A percentile compares a stretch with the other conserved stretches of the same genome.
phyloP scores from a whole-genome alignment of 495 filamentous ascomycete genomes.

The Penicillium antarcticum region DNA sequence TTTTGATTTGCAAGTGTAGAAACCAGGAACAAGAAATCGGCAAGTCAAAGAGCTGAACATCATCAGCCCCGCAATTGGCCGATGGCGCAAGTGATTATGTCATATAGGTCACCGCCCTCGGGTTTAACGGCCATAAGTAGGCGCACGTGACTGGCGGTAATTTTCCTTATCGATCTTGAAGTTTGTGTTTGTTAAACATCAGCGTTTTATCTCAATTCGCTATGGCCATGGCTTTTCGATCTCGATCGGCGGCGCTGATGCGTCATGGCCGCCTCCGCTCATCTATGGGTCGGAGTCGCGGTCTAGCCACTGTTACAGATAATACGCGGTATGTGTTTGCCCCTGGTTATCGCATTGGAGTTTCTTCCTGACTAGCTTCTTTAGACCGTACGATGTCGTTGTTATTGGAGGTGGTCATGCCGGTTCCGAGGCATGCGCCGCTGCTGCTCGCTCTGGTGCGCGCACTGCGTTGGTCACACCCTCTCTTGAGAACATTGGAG shows the following conservation, averaged over 20 bases:
- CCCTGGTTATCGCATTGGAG: background rate
- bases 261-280: slow-evolving; percentile 30
- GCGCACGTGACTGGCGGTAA: slow-evolving; percentile 17
- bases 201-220: slow-evolving; percentile 3
- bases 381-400: slow-evolving; percentile 82
- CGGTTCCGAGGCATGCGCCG: slow-evolving; percentile 91
- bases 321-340: slow-evolving; percentile 35
- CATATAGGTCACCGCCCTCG: slow-evolving; percentile 22
- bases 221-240: slow-evolving; percentile 43
- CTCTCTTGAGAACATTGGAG: slow-evolving; percentile 81
- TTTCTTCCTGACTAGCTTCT: background rate
- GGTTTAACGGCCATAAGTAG: slow-evolving; percentile 13
- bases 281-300: slow-evolving; percentile 20
- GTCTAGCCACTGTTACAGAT: slow-evolving; percentile 48
- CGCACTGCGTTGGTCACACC: slow-evolving; percentile 88
- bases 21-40: slow-evolving; percentile 4
- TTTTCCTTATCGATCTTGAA: slow-evolving; percentile 19
- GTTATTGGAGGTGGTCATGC: slow-evolving; percentile 97
- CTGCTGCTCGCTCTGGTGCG: slow-evolving; percentile 84
- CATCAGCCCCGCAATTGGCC: slow-evolving; percentile 38
- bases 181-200: slow-evolving; percentile 3
- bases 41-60: slow-evolving; percentile 38
- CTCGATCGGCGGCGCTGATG: slow-evolving; percentile 26
- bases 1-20: background rate
- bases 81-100: slow-evolving; percentile 33